These are phyloP conservation scores for Ogataea glucozyma DNA, from an alignment of 805 yeast genomes.

Conservation along the genomic window DNA sequence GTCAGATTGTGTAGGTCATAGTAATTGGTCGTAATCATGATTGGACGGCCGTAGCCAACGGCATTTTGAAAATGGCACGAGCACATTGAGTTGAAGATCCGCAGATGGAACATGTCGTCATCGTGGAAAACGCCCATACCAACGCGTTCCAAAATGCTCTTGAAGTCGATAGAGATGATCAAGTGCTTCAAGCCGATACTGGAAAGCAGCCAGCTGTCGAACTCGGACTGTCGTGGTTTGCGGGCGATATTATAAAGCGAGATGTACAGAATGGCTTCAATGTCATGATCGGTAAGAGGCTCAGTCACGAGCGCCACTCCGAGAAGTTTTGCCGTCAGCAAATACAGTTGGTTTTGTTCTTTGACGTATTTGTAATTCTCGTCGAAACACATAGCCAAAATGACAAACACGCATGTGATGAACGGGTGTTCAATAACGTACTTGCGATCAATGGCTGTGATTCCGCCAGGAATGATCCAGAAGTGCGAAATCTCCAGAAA, in stretches of 20 bases:
- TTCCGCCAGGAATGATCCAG: slow-evolving; percentile 65
- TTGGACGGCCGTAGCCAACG: slow-evolving; percentile 50
- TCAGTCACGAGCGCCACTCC: slow-evolving; percentile 51
- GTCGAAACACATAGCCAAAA: slow-evolving; percentile 57
- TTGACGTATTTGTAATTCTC: slow-evolving; percentile 49
- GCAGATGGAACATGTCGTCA: slow-evolving; percentile 51
- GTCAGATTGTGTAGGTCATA: slow-evolving; percentile 45
- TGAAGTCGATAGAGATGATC: slow-evolving; percentile 47
- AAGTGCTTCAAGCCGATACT: slow-evolving; percentile 53
- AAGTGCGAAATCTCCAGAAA: slow-evolving; percentile 55
- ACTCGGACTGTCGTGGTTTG: slow-evolving; percentile 52
- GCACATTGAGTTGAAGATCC: slow-evolving; percentile 55
- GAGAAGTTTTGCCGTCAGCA: slow-evolving; percentile 49
- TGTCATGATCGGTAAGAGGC: slow-evolving; percentile 58
- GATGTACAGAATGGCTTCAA: slow-evolving; percentile 58
- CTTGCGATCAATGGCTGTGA: slow-evolving; percentile 45
- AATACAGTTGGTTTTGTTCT: slow-evolving; percentile 48
- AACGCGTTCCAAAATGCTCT: slow-evolving; percentile 42
- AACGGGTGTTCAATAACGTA: slow-evolving; percentile 55
- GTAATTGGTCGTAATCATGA: slow-evolving; percentile 40
- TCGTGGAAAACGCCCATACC: slow-evolving; percentile 24
- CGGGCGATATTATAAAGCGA: slow-evolving; percentile 55
- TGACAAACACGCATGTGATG: slow-evolving; percentile 53
- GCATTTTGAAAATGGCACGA: slow-evolving; percentile 53
- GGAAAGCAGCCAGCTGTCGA: slow-evolving; percentile 54